Base-by-base conservation (phyloP, 2,329 filamentous ascomycete genomes). In the Hymenoscyphus infarciens region DNA sequence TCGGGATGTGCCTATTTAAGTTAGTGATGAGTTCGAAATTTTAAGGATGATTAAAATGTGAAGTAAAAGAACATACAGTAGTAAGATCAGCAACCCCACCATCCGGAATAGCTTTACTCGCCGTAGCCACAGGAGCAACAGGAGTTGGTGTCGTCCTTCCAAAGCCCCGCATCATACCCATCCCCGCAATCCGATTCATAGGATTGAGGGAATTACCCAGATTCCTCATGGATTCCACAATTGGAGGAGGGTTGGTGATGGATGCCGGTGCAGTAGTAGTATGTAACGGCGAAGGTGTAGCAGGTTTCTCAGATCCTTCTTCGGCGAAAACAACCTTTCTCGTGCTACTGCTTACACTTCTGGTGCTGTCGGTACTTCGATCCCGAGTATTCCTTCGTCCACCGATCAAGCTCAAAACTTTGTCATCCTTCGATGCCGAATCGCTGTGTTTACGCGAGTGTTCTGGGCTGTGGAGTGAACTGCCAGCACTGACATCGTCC, bases 161-260 rank as follows among this genome's bases (percentile, higher is more conserved):
- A 70, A 96, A 94, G 0, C 87, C 87, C 61, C 89, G 86, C 68
- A 96, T 88, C 72, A 87, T 83, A 61, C 84, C 83, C 73, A 95
- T 92, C 38, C 87, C 82, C 1, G 89, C 86, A 59, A 96, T 84
- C 59, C 91, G 85, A 54, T 87, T 91, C 74, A 96, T 87, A 2
- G 92, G 92, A 70, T 96, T 96, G 38, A 96, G 79, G 0, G 88
- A 88, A 74, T 84, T 95, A 42, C 91, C 88, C 64, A 96, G 82
- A 73, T 84, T 94, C 61, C 90, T 87, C 79, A 96, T 88, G 13
- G 91, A 91, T 66, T 96, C 91, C 1, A 96, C 84, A 13, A 87
- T 76, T 33, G 89, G 87, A 2, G 88, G 87, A 64, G 83, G 56
- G 19, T n/a, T 84, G 68, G 60, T 58, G n/a, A 67, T 65, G 15